Percentiles rank a stretch among this genome's conserved stretches.
phyloP scores from a whole-genome alignment of 192 early-diverging fungal species.

The Coemansia sp. region DNA sequence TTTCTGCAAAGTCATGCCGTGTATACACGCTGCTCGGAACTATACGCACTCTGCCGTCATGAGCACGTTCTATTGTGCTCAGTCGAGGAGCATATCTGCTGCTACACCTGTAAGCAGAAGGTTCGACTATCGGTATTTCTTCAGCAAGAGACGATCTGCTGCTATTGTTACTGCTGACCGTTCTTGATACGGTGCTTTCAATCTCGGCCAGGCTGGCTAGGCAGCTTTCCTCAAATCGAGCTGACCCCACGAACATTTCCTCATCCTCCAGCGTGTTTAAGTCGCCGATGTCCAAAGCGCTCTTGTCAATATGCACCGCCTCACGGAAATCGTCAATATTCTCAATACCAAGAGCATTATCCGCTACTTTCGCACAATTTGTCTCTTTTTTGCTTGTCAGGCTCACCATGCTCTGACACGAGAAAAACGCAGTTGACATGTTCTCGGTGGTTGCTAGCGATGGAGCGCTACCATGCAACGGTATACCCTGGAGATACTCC shows the following conservation, averaged over 20 bases:
- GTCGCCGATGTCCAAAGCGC: neutral
- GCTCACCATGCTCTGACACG: conserved; percentile 30
- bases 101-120: conserved; percentile 29
- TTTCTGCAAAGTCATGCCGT: neutral
- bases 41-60: conserved; percentile 38
- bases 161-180: neutral
- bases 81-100: conserved; percentile 37
- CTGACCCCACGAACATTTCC: neutral
- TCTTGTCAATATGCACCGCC: neutral
- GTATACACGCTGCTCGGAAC: conserved; percentile 16
- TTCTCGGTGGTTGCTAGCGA: conserved; percentile 7
- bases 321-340: neutral
- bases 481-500: neutral
- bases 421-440: conserved; percentile 31
- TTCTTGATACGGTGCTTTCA: neutral
- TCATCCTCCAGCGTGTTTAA: neutral
- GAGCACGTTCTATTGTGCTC: conserved; percentile 40
- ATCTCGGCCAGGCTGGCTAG: neutral
- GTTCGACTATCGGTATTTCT: conserved; percentile 12
- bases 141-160: conserved; percentile 30
- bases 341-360: neutral
- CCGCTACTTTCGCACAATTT: neutral
- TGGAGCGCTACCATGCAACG: conserved; percentile 3
- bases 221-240: conserved; percentile 8
- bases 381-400: neutral